phyloP scores from a whole-genome alignment of 768 basidiomycete genomes.

The Melanogaster broomeanus region DNA sequence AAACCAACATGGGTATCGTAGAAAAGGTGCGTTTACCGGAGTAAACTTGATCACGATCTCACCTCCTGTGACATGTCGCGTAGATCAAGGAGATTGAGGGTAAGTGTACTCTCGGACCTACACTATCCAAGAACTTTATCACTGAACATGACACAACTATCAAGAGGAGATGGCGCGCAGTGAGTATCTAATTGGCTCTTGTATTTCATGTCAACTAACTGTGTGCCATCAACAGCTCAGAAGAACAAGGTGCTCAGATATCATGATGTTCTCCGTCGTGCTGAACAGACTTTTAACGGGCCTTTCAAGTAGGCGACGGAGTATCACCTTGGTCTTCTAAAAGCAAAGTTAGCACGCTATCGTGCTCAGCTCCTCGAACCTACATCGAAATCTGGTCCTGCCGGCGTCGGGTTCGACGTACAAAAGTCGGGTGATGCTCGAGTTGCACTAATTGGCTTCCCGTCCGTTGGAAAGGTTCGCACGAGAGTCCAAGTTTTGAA shows the following conservation, averaged over 20 bases:
- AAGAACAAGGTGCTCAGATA: constrained; percentile 91
- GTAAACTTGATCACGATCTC: not conserved
- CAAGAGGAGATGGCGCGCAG: constrained; percentile 92
- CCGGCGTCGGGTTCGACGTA: constrained; percentile 87
- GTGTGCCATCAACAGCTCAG: constrained; percentile 57
- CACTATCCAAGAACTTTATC: not conserved
- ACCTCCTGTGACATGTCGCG: constrained; percentile 2
- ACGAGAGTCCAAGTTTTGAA: not conserved
- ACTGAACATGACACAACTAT: constrained; percentile 1
- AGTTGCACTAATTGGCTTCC: constrained; percentile 93
- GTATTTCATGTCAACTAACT: constrained; percentile 1
- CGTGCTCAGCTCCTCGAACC: constrained; percentile 95
- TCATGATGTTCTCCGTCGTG: not conserved
- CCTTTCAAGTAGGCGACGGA: constrained; percentile 71
- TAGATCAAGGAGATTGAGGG: constrained; percentile 97
- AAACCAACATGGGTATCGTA: constrained; percentile 79
- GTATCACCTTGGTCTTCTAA: constrained; percentile 90
- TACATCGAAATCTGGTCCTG: constrained; percentile 74
- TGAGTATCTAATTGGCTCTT: constrained; percentile 59
- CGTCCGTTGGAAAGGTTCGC: constrained; percentile 85
- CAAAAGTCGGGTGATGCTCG: constrained; percentile 87
- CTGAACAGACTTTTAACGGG: constrained; percentile 13
- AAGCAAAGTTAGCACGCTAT: constrained; percentile 94
- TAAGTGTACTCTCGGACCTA: constrained; percentile 41
- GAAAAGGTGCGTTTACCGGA: constrained; percentile 69